Evolutionary conservation across 768 basidiomycete species (phyloP).

Genomic region (Boletus coccyginus): DNA sequence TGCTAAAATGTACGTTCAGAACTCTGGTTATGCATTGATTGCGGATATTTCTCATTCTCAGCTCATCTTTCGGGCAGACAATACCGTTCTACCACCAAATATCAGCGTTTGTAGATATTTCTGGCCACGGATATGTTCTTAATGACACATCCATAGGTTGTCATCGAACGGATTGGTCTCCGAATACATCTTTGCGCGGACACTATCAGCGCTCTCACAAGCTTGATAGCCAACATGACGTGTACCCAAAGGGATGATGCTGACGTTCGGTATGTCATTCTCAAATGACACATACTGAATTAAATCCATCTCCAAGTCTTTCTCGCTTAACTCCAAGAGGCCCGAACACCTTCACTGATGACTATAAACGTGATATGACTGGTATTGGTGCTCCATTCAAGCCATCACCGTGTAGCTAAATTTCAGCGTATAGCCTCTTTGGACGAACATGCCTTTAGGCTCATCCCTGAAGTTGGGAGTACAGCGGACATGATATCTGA

Average conservation of each 20-base stretch:
- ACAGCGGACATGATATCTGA: conserved; percentile 88
- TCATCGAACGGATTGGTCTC: conserved; percentile 51
- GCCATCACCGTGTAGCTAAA: background rate
- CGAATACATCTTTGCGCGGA: conserved; percentile 77
- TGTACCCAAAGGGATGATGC: conserved; percentile 38
- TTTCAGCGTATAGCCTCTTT: conserved; percentile 52
- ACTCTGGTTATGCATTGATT: conserved; percentile 66
- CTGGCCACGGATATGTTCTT: background rate
- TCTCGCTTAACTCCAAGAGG: conserved; percentile 3
- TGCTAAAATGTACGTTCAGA: conserved; percentile 34
- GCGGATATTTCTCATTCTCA: conserved; percentile 55
- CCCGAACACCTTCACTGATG: conserved; percentile 3
- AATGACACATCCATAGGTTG: conserved; percentile 40
- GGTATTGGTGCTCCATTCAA: conserved; percentile 17
- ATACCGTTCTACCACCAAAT: conserved; percentile 30
- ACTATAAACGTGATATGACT: conserved; percentile 23
- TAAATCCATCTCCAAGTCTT: conserved; percentile 7
- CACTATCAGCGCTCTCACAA: conserved; percentile 56
- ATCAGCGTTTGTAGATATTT: conserved; percentile 36
- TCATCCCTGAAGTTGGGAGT: conserved; percentile 70
- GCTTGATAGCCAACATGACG: conserved; percentile 52
- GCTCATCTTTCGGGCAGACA: conserved; percentile 36
- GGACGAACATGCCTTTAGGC: conserved; percentile 79
- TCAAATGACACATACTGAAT: background rate
- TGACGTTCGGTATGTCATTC: conserved; percentile 24